Conservation (phyloP, 352 stramenopile genomes). For the Aphanomyces cochlioides region DNA sequence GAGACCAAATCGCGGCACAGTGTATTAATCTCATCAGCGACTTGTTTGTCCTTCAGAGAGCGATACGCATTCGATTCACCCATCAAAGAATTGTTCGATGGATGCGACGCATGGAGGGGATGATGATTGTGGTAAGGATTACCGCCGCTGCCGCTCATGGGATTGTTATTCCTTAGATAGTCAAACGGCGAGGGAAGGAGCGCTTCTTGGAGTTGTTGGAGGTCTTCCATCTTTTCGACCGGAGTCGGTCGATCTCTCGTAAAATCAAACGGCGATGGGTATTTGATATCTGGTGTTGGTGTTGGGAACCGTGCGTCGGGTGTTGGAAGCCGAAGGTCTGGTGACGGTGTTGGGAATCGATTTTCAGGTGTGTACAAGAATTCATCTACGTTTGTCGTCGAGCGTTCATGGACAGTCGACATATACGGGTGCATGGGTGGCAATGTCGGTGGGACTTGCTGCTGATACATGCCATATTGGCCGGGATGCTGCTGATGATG, state of each 20-base stretch:
- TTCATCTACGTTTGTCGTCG: conserved; percentile 17
- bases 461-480: background rate
- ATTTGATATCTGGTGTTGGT: conserved; percentile 71
- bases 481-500: background rate
- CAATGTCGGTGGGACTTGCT: background rate
- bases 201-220: conserved; percentile 68
- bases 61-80: background rate
- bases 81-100: background rate
- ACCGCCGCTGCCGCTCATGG: background rate
- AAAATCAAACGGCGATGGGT: conserved; percentile 77
- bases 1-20: conserved; percentile 28
- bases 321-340: conserved; percentile 46
- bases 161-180: conserved; percentile 23
- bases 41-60: conserved; percentile 20
- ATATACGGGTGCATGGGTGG: conserved; percentile 30
- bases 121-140: background rate
- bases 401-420: background rate
- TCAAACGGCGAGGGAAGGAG: conserved; percentile 57
- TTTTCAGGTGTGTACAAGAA: conserved; percentile 46
- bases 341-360: conserved; percentile 47
- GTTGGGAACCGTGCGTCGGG: conserved; percentile 46
- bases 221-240: conserved; percentile 62
- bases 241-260: conserved; percentile 71
- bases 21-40: conserved; percentile 29
- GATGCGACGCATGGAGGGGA: background rate